phyloP scores from a whole-genome alignment of 345 rosid genomes.

The Boechera retrofracta region DNA sequence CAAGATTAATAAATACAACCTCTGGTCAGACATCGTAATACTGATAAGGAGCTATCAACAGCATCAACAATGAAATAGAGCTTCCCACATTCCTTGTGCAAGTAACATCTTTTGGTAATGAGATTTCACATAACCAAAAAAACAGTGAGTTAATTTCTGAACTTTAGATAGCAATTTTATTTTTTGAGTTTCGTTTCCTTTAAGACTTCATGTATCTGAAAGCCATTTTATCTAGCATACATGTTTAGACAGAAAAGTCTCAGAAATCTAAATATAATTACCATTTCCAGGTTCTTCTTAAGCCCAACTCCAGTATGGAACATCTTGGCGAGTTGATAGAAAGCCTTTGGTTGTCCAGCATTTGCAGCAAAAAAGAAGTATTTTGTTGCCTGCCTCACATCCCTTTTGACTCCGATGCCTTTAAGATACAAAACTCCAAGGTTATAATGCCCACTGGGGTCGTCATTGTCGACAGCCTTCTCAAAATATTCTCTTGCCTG shows the following conservation, averaged over 20 bases:
- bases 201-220: not conserved
- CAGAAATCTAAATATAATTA: constrained; percentile 39
- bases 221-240: constrained; percentile 1
- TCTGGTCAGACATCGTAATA: constrained; percentile 7
- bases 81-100: not conserved
- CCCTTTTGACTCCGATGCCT: constrained; percentile 90
- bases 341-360: constrained; percentile 95
- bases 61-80: not conserved
- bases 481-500: constrained; percentile 97
- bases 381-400: constrained; percentile 77
- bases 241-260: not conserved
- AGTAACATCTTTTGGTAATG: not conserved
- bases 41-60: constrained; percentile 8
- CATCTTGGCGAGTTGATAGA: constrained; percentile 98
- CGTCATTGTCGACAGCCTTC: constrained; percentile 81
- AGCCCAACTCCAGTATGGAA: constrained; percentile 96
- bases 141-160: not conserved
- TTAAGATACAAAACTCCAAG: constrained; percentile 91
- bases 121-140: not conserved
- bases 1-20: not conserved
- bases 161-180: not conserved
- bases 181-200: not conserved
- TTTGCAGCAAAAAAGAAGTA: constrained; percentile 85
- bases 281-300: constrained; percentile 77
- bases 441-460: constrained; percentile 92